Evolutionary conservation across 2,329 filamentous ascomycete genomes (phyloP).

Genomic region (Xylaria sp.): DNA sequence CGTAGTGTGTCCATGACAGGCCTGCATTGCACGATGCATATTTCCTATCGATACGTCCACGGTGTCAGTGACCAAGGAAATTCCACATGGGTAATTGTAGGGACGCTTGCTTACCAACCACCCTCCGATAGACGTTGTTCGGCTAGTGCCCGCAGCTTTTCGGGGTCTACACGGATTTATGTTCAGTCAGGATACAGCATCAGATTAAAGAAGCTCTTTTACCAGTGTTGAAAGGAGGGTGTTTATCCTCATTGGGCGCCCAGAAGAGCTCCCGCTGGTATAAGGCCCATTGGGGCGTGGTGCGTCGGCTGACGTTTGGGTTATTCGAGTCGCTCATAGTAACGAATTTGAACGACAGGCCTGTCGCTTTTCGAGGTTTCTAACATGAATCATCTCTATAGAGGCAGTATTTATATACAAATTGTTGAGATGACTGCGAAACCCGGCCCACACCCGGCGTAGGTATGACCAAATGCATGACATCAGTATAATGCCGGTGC

Average conservation of each 20-base stretch:
- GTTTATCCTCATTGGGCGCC: slow-evolving; percentile 46
- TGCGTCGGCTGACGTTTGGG: slow-evolving; percentile 43
- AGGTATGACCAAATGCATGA: background rate
- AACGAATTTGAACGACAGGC: background rate
- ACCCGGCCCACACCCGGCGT: background rate
- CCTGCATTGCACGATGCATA: slow-evolving; percentile 69
- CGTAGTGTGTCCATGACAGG: slow-evolving; percentile 62
- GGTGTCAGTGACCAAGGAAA: background rate
- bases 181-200: background rate
- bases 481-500: background rate
- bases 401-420: too few species aligned
- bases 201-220: background rate
- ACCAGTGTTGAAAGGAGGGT: slow-evolving; percentile 46
- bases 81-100: background rate
- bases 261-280: slow-evolving; percentile 47
- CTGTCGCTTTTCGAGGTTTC: background rate
- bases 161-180: slow-evolving; percentile 60
- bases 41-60: slow-evolving; percentile 53
- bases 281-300: slow-evolving; percentile 46
- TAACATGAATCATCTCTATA: background rate
- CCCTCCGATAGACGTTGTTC: slow-evolving; percentile 65
- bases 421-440: background rate
- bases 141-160: slow-evolving; percentile 68
- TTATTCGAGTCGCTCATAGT: slow-evolving; percentile 47
- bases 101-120: slow-evolving; percentile 59